phyloP scores from a whole-genome alignment of 75 land plant species.

The Cunninghamia lanceolata region DNA sequence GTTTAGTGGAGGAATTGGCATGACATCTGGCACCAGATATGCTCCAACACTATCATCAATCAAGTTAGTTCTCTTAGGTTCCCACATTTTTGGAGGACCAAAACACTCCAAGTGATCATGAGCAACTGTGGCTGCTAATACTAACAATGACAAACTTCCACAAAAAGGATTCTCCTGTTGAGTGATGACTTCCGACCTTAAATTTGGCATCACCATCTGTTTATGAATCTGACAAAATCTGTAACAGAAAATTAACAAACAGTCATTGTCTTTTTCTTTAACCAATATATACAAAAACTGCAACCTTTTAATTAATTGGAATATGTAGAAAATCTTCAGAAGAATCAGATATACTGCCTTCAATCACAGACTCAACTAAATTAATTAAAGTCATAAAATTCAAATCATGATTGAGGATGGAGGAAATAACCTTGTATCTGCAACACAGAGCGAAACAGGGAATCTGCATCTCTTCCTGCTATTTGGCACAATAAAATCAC shows the following conservation, averaged over 20 bases:
- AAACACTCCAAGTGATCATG: constrained; percentile 20
- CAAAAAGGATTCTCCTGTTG: constrained; percentile 2
- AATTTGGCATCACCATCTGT: constrained; percentile 6
- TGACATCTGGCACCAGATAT: neutral
- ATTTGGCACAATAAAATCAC: constrained; percentile 18
- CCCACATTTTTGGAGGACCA: neutral
- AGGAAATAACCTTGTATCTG: constrained; percentile 14
- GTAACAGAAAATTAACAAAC: neutral
- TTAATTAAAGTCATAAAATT: neutral
- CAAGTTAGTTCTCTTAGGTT: neutral
- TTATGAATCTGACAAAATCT: constrained; percentile 47
- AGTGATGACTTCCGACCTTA: neutral
- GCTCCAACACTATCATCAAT: neutral
- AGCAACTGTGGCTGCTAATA: constrained; percentile 36
- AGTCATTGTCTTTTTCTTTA: neutral
- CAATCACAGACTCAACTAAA: neutral
- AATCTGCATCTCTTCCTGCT: constrained; percentile 17
- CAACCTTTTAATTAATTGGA: neutral
- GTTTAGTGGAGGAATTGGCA: neutral
- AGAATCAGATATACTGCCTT: neutral
- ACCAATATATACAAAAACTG: neutral
- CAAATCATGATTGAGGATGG: neutral
- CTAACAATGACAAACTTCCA: constrained; percentile 28
- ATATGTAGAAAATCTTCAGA: neutral
- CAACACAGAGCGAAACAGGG: constrained; percentile 17